These are phyloP conservation scores for Ophiostoma himal-ulmi DNA, from an alignment of 2,329 filamentous ascomycete species.

Conservation along the genomic window DNA sequence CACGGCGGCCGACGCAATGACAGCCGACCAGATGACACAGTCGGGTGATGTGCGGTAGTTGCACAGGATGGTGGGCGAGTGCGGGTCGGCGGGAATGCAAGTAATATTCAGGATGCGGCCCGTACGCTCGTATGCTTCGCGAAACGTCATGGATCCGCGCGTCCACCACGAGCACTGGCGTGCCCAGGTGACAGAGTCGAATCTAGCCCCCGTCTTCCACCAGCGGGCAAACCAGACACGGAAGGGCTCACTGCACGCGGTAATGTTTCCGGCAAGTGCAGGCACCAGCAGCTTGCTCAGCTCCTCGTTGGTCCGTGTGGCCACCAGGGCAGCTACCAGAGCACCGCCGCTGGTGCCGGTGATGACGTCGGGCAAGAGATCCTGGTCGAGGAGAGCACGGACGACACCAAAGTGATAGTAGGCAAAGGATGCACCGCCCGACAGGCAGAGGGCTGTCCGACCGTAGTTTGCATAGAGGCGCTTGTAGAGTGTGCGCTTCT, in stretches of 20 bases:
- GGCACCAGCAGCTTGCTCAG: conserved; percentile 79
- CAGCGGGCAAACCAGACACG: conserved; percentile 73
- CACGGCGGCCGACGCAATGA: conserved; percentile 88
- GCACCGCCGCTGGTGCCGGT: conserved; percentile 95
- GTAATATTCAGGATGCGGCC: conserved; percentile 93
- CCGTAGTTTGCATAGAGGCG: conserved; percentile 87
- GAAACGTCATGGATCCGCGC: conserved; percentile 84
- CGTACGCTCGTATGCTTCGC: conserved; percentile 88
- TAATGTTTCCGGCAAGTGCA: conserved; percentile 77
- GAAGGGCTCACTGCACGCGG: conserved; percentile 73
- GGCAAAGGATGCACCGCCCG: conserved; percentile 87
- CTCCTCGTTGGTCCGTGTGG: conserved; percentile 87
- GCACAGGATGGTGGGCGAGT: conserved; percentile 83
- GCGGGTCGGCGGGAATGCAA: conserved; percentile 91
- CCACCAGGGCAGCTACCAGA: conserved; percentile 77
- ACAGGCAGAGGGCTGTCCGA: conserved; percentile 85
- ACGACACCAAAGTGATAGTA: conserved; percentile 96
- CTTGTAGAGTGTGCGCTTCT: conserved; percentile 79
- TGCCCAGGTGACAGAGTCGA: conserved; percentile 92
- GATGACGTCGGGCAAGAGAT: conserved; percentile 84
- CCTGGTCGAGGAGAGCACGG: conserved; percentile 79
- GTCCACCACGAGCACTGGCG: conserved; percentile 82
- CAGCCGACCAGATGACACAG: conserved; percentile 97
- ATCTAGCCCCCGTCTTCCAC: conserved; percentile 89
- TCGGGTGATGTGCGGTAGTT: conserved; percentile 95